Evolutionary conservation across 1,284 basidiomycete species (phyloP).

Genomic region (Polyporus tsugae): DNA sequence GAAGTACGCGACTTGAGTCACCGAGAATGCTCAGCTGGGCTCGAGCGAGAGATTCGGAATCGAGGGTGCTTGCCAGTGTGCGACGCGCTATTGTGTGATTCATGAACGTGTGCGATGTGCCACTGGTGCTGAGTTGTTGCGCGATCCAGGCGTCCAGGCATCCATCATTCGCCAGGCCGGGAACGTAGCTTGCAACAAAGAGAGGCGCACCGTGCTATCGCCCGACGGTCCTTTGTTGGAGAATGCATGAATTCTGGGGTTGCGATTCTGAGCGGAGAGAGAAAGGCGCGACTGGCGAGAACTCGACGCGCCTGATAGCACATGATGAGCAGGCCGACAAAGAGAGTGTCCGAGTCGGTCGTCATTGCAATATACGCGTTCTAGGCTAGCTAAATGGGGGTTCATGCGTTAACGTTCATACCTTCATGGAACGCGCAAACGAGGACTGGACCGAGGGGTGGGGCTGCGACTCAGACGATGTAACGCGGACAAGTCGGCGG

Average conservation of each 20-base stretch:
- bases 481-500: background rate
- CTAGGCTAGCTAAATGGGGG: background rate
- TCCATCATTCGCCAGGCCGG: slow-evolving; percentile 2
- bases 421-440: background rate
- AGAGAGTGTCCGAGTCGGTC: background rate
- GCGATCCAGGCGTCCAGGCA: background rate
- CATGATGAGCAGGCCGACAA: background rate
- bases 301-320: no score
- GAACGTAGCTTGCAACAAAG: background rate
- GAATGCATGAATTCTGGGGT: background rate
- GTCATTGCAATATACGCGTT: background rate
- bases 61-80: slow-evolving; percentile 11
- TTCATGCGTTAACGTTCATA: background rate
- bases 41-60: slow-evolving; percentile 7
- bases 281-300: slow-evolving; percentile 1
- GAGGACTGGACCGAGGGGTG: background rate
- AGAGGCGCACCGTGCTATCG: background rate
- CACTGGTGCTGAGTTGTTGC: background rate
- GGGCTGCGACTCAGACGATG: background rate
- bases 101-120: slow-evolving; percentile 4
- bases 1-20: background rate
- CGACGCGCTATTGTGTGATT: background rate
- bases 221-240: background rate
- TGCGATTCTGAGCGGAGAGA: background rate
- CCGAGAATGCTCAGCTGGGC: background rate